Evolutionary conservation across 129 eudicot species (phyloP).

Genomic region (Flaveria sonorensis): DNA sequence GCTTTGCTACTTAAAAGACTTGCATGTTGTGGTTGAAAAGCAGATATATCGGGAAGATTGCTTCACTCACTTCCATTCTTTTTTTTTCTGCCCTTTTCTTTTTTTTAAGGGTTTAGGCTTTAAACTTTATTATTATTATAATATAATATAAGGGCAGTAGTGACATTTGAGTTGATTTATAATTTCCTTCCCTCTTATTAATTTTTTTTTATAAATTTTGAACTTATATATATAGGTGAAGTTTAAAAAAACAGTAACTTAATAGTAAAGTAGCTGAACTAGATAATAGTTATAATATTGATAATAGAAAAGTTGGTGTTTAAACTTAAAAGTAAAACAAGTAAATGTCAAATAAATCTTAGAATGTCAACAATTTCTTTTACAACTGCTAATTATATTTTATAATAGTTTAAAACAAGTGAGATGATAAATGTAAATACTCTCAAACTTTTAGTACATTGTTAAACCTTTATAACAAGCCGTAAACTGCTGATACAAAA

Average conservation of each 20-base stretch:
- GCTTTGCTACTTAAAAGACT: constrained; percentile 21
- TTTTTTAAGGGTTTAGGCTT: too few relatives aligned
- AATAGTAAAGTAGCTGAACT: background rate
- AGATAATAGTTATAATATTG: too few relatives aligned
- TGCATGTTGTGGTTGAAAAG: constrained; percentile 11
- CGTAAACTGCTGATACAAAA: too few relatives aligned
- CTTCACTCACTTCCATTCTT: constrained; percentile 28
- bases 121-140: background rate
- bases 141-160: background rate
- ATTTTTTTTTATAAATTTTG: background rate
- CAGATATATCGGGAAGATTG: constrained; percentile 22
- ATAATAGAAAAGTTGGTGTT: background rate
- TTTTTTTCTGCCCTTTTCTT: background rate
- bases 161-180: background rate
- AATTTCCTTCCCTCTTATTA: background rate
- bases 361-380: too few relatives aligned
- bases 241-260: background rate
- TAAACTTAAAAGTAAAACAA: background rate
- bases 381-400: too few relatives aligned
- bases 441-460: too few relatives aligned
- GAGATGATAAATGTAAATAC: too few relatives aligned
- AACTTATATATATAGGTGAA: background rate
- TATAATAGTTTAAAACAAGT: too few relatives aligned
- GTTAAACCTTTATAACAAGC: too few relatives aligned
- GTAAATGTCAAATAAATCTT: too few relatives aligned